A percentile compares a stretch with the other conserved stretches of the same genome.
Evolutionary conservation across 2,329 filamentous ascomycete species (phyloP).

Genomic region (Cladosporium sp.): DNA sequence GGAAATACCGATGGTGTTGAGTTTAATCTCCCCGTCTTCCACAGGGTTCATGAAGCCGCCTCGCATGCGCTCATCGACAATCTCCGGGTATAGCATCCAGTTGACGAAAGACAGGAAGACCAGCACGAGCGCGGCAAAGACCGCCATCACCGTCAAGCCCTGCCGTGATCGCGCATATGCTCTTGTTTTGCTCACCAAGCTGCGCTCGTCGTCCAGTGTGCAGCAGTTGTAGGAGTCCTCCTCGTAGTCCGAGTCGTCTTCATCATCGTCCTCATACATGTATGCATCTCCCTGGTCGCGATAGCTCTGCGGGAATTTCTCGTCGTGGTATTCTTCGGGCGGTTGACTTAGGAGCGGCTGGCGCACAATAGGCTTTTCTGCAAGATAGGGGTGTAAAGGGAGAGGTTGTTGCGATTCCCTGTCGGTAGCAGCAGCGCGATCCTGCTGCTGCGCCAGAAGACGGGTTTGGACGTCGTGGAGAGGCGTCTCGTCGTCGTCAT

Average conservation of each 20-base stretch:
- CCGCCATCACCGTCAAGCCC: background rate
- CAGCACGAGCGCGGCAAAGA: background rate
- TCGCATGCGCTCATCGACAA: constrained; percentile 7
- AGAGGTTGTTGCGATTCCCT: background rate
- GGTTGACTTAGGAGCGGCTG: background rate
- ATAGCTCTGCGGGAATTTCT: too few relatives aligned
- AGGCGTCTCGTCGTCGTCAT: background rate
- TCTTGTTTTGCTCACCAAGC: background rate
- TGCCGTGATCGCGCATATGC: background rate
- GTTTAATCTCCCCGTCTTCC: background rate
- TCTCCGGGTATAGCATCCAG: constrained; percentile 3
- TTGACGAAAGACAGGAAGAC: background rate
- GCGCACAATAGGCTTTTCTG: background rate
- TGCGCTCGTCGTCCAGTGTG: background rate
- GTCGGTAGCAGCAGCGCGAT: too few relatives aligned
- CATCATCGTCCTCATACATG: constrained; percentile 9
- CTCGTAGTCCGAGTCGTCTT: constrained; percentile 13
- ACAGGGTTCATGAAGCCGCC: constrained; percentile 3
- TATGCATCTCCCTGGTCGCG: too few relatives aligned
- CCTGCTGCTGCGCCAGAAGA: background rate
- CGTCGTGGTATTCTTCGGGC: background rate
- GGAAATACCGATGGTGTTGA: constrained; percentile 27
- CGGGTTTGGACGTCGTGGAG: background rate
- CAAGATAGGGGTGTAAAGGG: background rate
- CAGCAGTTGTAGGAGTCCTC: background rate